Conservation (phyloP, 2,329 filamentous ascomycete genomes). For the Penicillium sclerotiorum region DNA sequence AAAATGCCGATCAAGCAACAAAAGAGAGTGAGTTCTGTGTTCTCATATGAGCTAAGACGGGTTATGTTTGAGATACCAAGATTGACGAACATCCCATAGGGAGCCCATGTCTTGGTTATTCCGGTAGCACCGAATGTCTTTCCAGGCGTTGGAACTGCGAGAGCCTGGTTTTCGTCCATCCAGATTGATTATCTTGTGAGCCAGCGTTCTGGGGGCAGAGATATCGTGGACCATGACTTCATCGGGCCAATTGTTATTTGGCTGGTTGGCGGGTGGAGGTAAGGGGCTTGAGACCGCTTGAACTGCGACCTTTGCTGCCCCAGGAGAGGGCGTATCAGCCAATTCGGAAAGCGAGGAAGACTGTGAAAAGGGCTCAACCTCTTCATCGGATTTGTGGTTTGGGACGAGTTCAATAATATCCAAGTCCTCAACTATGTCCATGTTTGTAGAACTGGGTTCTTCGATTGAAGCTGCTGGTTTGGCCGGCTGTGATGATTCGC, state of each 20-base stretch:
- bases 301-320: too few species aligned
- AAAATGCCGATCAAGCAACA: background rate
- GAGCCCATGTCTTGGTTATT: constrained; percentile 52
- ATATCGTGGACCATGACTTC: constrained; percentile 36
- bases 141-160: constrained; percentile 46
- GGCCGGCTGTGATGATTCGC: too few species aligned
- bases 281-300: too few species aligned
- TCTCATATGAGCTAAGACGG: constrained; percentile 3
- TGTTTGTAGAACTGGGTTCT: background rate
- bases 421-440: too few species aligned
- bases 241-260: background rate
- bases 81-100: constrained; percentile 47
- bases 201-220: constrained; percentile 31
- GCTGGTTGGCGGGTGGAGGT: background rate
- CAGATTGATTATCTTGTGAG: constrained; percentile 39
- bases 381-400: too few species aligned
- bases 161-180: constrained; percentile 41
- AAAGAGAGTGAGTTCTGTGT: background rate
- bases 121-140: constrained; percentile 45
- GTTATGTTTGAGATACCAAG: constrained; percentile 38
- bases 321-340: too few species aligned
- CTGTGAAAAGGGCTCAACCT: too few species aligned
- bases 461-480: too few species aligned
- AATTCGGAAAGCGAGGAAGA: background rate
- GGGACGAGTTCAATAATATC: too few species aligned